These are phyloP conservation scores for Blastobotrys mokoenaii DNA, from an alignment of 805 yeast species.

Conservation along the genomic window DNA sequence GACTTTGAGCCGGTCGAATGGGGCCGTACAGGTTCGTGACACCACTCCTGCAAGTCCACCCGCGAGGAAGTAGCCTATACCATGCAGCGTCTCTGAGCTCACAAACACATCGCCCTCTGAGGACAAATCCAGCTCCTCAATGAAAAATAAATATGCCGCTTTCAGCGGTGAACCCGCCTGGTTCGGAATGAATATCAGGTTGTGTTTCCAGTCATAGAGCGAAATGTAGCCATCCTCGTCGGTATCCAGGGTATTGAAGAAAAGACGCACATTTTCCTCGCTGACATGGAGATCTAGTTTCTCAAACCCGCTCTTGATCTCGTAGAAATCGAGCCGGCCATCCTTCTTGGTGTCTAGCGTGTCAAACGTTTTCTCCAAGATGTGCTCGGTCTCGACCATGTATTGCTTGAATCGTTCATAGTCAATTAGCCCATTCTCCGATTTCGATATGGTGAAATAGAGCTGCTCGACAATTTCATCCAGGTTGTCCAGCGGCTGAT, in stretches of 20 bases:
- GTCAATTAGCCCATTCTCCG: conserved; percentile 39
- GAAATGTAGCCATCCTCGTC: conserved; percentile 61
- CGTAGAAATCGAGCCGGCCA: conserved; percentile 58
- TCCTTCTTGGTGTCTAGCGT: conserved; percentile 64
- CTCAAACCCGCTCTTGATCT: conserved; percentile 58
- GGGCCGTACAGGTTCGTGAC: conserved; percentile 94
- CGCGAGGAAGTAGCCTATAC: conserved; percentile 84
- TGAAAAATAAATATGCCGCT: conserved; percentile 75
- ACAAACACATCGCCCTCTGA: conserved; percentile 91
- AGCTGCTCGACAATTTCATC: conserved; percentile 50
- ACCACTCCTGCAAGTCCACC: conserved; percentile 96
- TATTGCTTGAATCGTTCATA: conserved; percentile 60
- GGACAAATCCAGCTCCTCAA: conserved; percentile 72
- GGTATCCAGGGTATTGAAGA: conserved; percentile 49
- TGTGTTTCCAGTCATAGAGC: conserved; percentile 79
- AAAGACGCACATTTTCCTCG: conserved; percentile 41
- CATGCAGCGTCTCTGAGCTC: conserved; percentile 67
- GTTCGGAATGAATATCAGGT: conserved; percentile 68
- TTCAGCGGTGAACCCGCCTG: conserved; percentile 35
- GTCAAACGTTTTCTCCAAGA: conserved; percentile 59
- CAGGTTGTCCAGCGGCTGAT: conserved; percentile 32
- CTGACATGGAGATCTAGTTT: conserved; percentile 47
- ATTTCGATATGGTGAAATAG: conserved; percentile 28
- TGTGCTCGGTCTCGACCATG: conserved; percentile 58
- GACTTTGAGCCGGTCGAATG: conserved; percentile 91